Conservation (phyloP, 2,329 filamentous ascomycete species). For the Septoria petroselini region DNA sequence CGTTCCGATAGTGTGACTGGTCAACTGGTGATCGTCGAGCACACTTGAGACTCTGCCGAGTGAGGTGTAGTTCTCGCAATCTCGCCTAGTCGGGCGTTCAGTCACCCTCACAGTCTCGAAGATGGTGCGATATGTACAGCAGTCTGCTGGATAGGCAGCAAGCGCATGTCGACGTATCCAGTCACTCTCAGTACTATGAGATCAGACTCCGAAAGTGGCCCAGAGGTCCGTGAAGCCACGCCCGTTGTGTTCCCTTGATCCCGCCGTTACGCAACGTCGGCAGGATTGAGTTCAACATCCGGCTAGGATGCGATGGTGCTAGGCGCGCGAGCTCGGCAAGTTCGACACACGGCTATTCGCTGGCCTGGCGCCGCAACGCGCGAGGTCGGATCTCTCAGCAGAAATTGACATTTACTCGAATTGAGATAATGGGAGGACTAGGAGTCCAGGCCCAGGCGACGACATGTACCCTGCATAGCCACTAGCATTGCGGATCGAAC, state of each 20-base stretch:
- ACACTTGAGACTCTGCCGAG: too few species aligned
- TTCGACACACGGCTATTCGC: constrained; percentile 4
- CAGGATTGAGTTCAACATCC: constrained; percentile 1
- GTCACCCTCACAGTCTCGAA: too few species aligned
- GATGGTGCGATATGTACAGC: too few species aligned
- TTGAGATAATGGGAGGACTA: too few species aligned
- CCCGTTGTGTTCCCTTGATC: constrained; percentile 1
- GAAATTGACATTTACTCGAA: background rate
- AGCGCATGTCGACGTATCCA: too few species aligned
- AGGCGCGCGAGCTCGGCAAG: constrained; percentile 12
- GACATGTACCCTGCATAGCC: too few species aligned
- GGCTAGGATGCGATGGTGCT: constrained; percentile 1
- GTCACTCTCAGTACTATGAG: too few species aligned
- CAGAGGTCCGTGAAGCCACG: constrained; percentile 10
- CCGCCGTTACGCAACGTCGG: constrained; percentile 7
- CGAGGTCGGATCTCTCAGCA: constrained; percentile 1
- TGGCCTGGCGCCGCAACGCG: constrained; percentile 3
- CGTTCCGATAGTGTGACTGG: constrained; percentile 8
- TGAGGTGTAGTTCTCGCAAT: too few species aligned
- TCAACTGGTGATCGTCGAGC: background rate
- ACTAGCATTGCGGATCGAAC: background rate
- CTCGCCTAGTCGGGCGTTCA: too few species aligned
- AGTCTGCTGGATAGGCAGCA: too few species aligned
- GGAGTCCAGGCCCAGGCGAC: too few species aligned
- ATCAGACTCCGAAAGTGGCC: too few species aligned